phyloP scores from a whole-genome alignment of 225 moss, liverwort and hornwort species.

The Anthoceros angustus region DNA sequence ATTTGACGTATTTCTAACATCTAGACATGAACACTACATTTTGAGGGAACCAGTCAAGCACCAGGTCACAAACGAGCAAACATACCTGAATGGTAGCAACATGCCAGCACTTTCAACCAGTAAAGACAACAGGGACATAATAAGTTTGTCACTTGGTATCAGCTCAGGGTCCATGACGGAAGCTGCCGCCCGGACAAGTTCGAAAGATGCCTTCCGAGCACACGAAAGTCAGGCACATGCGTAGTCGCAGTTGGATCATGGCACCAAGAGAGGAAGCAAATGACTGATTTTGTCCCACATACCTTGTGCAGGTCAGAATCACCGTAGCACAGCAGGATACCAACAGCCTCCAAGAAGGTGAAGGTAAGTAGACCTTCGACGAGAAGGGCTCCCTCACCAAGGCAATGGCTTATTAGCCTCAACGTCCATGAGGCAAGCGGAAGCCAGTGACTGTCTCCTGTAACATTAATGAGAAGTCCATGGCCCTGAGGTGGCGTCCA shows the following conservation, averaged over 20 bases:
- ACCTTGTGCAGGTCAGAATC: slow-evolving; percentile 61
- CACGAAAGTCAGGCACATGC: background rate
- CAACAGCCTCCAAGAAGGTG: slow-evolving; percentile 55
- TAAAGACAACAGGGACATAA: slow-evolving; percentile 49
- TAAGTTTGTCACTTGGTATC: slow-evolving; percentile 80
- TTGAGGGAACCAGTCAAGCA: too few relatives aligned
- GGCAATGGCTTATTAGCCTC: slow-evolving; percentile 57
- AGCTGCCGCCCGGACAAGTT: slow-evolving; percentile 62
- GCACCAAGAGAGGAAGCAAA: background rate
- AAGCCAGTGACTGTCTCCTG: slow-evolving; percentile 59
- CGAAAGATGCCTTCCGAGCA: slow-evolving; percentile 59
- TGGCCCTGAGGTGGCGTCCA: slow-evolving; percentile 32
- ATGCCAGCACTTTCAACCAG: slow-evolving; percentile 38
- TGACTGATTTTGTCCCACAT: slow-evolving; percentile 1
- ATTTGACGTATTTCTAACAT: background rate
- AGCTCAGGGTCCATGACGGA: slow-evolving; percentile 67
- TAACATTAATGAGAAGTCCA: slow-evolving; percentile 58
- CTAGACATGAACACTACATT: background rate
- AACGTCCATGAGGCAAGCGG: slow-evolving; percentile 65
- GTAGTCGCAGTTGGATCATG: background rate
- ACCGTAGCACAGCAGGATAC: slow-evolving; percentile 49
- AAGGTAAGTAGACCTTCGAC: slow-evolving; percentile 70
- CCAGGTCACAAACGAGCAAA: background rate
- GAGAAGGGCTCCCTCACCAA: slow-evolving; percentile 57
- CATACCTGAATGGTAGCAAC: slow-evolving; percentile 43